Conservation (phyloP, 345 rosid species). For the Eucalyptus marginata region DNA sequence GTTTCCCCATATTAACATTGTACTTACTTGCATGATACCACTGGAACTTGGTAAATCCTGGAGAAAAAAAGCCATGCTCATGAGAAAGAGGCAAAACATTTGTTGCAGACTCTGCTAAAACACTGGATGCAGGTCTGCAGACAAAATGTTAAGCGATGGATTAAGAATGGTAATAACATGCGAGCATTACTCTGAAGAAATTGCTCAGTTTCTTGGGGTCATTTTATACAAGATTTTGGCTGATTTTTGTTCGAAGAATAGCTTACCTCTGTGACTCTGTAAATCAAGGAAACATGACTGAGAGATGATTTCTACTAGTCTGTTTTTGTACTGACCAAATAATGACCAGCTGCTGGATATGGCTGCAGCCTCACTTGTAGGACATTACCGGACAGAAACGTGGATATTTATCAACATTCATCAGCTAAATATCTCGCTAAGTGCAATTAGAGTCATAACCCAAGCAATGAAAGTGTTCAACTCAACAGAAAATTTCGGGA, state of each 20-base stretch:
- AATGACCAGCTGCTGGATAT: background rate
- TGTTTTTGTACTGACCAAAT: background rate
- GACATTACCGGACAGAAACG: background rate
- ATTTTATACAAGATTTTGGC: background rate
- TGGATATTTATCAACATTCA: background rate
- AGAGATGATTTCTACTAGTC: background rate
- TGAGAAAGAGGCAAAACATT: background rate
- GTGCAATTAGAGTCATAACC: background rate
- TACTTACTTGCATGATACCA: conserved; percentile 92
- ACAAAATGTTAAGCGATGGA: background rate
- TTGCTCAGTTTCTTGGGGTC: background rate
- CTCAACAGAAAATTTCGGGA: background rate
- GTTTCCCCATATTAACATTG: background rate
- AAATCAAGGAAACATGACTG: background rate
- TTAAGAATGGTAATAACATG: background rate
- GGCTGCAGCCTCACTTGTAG: background rate
- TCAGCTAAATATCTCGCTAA: background rate
- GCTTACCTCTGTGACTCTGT: background rate
- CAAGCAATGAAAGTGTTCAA: background rate
- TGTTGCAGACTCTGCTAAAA: background rate
- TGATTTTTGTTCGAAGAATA: background rate
- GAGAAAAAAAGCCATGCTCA: background rate
- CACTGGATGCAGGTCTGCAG: background rate
- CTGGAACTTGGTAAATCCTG: conserved; percentile 88
- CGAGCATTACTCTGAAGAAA: background rate